Percentiles rank a stretch among this genome's conserved stretches.
Conservation (phyloP, 306 rosid genomes). For the Pueraria montana region DNA sequence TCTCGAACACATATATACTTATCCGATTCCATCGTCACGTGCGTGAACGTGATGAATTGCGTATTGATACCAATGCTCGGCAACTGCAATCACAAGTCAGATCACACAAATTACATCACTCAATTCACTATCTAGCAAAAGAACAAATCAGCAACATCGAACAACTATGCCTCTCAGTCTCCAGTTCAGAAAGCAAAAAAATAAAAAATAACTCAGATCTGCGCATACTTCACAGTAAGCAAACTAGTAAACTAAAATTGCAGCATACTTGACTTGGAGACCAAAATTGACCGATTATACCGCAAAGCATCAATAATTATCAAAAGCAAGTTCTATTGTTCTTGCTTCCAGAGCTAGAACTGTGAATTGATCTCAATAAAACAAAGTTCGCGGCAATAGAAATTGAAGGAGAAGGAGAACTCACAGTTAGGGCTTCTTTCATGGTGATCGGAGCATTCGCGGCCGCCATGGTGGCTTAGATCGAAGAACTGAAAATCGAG, state of each 20-base stretch:
- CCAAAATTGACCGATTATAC: slow-evolving; percentile 27
- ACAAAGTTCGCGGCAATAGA: background rate
- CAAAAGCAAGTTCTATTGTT: background rate
- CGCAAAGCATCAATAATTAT: background rate
- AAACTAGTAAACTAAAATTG: slow-evolving; percentile 34
- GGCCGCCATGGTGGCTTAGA: slow-evolving; percentile 90
- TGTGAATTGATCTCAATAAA: slow-evolving; percentile 44
- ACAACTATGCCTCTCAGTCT: slow-evolving; percentile 9
- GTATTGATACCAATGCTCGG: slow-evolving; percentile 91
- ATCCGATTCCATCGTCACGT: slow-evolving; percentile 98
- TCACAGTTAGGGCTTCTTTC: slow-evolving; percentile 92
- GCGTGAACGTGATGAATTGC: slow-evolving; percentile 93
- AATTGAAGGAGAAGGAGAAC: slow-evolving; percentile 46
- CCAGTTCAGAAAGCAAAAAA: slow-evolving; percentile 51
- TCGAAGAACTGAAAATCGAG: slow-evolving; percentile 53
- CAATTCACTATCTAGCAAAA: slow-evolving; percentile 24
- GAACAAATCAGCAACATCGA: slow-evolving; percentile 22
- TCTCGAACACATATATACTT: slow-evolving; percentile 95
- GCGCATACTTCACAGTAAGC: slow-evolving; percentile 17
- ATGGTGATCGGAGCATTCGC: slow-evolving; percentile 99
- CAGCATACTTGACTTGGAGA: slow-evolving; percentile 15
- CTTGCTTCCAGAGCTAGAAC: slow-evolving; percentile 6
- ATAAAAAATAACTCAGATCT: slow-evolving; percentile 59
- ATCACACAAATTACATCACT: slow-evolving; percentile 55
- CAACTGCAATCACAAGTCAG: slow-evolving; percentile 76